Evolutionary conservation across 805 yeast species (phyloP).

Genomic region (Metschnikowia shivogae): DNA sequence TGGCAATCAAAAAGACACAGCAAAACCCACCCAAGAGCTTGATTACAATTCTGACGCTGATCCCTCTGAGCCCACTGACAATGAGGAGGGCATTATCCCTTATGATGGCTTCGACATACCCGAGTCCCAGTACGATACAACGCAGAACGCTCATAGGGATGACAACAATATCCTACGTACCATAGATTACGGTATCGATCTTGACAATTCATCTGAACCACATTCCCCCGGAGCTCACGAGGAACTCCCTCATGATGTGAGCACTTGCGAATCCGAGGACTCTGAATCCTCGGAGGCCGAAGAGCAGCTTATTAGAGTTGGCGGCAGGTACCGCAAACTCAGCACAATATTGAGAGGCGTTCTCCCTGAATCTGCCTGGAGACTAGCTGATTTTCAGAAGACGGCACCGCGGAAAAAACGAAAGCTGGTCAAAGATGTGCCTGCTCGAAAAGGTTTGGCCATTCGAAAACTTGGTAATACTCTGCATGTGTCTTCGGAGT

Average conservation of each 20-base stretch:
- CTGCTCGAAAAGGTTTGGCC: conserved; percentile 36
- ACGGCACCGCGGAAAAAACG: conserved; percentile 8
- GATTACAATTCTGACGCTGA: conserved; percentile 5
- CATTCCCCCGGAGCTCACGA: not conserved
- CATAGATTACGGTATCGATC: conserved; percentile 1
- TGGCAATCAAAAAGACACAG: not conserved
- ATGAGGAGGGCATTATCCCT: conserved; percentile 10
- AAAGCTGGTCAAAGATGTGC: not conserved
- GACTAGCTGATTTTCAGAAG: conserved; percentile 21
- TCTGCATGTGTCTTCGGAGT: conserved; percentile 6
- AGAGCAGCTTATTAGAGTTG: conserved; percentile 16
- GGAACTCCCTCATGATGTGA: not conserved
- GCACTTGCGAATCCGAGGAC: not conserved
- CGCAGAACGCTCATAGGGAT: not conserved
- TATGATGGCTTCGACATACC: conserved; percentile 11
- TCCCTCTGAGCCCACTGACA: not conserved
- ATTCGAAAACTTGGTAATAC: conserved; percentile 20
- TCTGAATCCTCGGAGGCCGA: conserved; percentile 7
- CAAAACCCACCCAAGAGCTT: conserved; percentile 5
- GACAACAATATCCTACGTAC: not conserved
- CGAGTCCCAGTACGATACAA: not conserved
- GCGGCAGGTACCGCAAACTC: conserved; percentile 23
- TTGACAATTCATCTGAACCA: not conserved
- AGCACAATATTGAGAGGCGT: conserved; percentile 33
- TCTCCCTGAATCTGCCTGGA: conserved; percentile 38